These are phyloP conservation scores for Cercospora sp. DNA, from an alignment of 2,329 filamentous ascomycete species.

Conservation along the genomic window DNA sequence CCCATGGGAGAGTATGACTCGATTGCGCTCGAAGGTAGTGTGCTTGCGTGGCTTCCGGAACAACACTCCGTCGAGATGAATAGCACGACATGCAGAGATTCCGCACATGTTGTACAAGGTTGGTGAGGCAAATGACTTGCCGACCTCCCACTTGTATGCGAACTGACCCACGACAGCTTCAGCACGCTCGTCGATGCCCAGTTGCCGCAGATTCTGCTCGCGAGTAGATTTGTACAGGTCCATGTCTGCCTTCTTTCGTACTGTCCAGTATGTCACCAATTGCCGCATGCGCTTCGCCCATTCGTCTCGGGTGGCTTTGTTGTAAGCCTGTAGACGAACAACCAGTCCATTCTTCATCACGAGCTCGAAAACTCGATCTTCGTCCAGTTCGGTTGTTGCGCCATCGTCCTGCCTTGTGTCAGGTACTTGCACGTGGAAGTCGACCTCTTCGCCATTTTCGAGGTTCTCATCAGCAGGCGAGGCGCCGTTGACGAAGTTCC, in stretches of 20 bases:
- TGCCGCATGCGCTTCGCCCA: constrained; percentile 62
- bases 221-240: constrained; percentile 59
- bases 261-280: constrained; percentile 63
- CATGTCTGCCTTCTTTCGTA: constrained; percentile 58
- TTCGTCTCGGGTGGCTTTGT: constrained; percentile 58
- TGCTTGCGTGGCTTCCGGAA: constrained; percentile 66
- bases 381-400: constrained; percentile 54
- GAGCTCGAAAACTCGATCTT: constrained; percentile 62
- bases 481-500: constrained; percentile 56
- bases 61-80: constrained; percentile 62
- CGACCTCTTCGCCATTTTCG: constrained; percentile 57
- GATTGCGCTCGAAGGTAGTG: constrained; percentile 61
- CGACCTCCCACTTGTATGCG: constrained; percentile 68
- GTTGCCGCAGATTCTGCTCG: constrained; percentile 57
- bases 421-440: constrained; percentile 50
- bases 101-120: constrained; percentile 68
- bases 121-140: constrained; percentile 62
- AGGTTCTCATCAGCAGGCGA: constrained; percentile 55
- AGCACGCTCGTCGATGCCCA: constrained; percentile 66
- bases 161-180: constrained; percentile 67
- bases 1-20: constrained; percentile 62
- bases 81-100: constrained; percentile 62
- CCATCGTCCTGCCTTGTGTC: constrained; percentile 51
- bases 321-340: constrained; percentile 59
- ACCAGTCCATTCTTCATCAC: constrained; percentile 62